Base-by-base conservation (phyloP, 2,329 filamentous ascomycete genomes). In the Trichoderma sp. region DNA sequence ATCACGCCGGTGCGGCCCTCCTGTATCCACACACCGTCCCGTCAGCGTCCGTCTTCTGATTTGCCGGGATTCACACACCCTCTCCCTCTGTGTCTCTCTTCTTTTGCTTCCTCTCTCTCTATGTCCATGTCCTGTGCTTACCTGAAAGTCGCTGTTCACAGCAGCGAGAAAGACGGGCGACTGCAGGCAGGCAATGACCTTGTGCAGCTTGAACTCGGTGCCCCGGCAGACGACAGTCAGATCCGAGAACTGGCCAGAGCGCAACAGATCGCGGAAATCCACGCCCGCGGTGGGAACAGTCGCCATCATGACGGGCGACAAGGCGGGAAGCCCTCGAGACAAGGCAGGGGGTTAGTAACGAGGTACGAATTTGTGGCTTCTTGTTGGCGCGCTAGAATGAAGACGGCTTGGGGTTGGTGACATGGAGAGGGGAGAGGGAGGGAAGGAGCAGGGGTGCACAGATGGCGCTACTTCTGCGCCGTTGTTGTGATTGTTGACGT, bases 161-260 rank as follows among this genome's bases (percentile, higher is more conserved):
- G 67, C 70, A 1, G 67, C 64, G 1, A 55, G 56, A 30, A 72
- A 28, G 3, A 70, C 65, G 0, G 68, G 44, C 3, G 71, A 72
- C 19, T 71, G 71, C 0, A 61, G 21, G n/a, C 70, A 72, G 17
- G n/a, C 57, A 10, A 72, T 55, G 1, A 61, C 39, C 21, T 70
- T 71, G 52, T 72, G 71, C 1, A 72, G 62, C 3, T 65, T 66
- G 45, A 72, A 72, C 14, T 68, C 34, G 3, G 60, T 51, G 2
- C 60, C 69, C 3, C 65, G 19, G n/a, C 71, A 72, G 2, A 52
- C 19, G 3, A 72, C 43, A 1, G 28, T 69, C 26, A 71, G n/a
- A 39, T 72, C 71, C 6, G 68, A 70, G 56, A 65, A 71, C 7
- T 67, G 47, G 0, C 67, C 71, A 0, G 68, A 67, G 3, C 26